A percentile compares a stretch with the other conserved stretches of the same genome.
These are phyloP conservation scores for Cnidoscolus chayamansa DNA, from an alignment of 441 rosid genomes.

Conservation along the genomic window DNA sequence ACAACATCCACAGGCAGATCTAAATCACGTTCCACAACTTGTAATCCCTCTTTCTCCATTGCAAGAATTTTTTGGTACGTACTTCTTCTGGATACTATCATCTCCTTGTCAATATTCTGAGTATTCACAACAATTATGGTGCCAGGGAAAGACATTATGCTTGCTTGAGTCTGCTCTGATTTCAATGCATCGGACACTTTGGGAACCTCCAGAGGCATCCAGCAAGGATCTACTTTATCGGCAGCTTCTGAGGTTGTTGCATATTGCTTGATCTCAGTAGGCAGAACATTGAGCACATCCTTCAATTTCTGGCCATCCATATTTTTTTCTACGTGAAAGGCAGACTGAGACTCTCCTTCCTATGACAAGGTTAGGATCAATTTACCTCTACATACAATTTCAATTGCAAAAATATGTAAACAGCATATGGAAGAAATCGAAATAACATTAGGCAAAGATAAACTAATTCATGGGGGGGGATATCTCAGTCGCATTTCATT, in stretches of 20 bases:
- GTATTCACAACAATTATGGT: constrained; percentile 70
- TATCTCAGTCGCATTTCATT: constrained; percentile 2
- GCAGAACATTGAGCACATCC: constrained; percentile 40
- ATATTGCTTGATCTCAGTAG: constrained; percentile 33
- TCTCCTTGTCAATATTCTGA: constrained; percentile 66
- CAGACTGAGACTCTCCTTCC: constrained; percentile 38
- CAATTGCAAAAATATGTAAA: constrained; percentile 15
- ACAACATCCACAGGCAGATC: constrained; percentile 77
- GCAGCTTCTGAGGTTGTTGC: constrained; percentile 35
- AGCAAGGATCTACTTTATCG: constrained; percentile 37
- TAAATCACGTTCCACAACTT: constrained; percentile 88
- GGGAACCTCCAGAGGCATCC: constrained; percentile 32
- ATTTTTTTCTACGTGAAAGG: constrained; percentile 25
- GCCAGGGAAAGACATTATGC: constrained; percentile 35
- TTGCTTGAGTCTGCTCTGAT: constrained; percentile 34
- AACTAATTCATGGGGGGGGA: not conserved
- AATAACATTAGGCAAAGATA: constrained; percentile 7
- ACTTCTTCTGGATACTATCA: constrained; percentile 81
- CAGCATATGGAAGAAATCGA: constrained; percentile 2
- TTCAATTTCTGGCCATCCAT: constrained; percentile 36
- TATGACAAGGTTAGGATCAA: constrained; percentile 28
- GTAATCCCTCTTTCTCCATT: constrained; percentile 77
- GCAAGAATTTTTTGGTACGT: constrained; percentile 80
- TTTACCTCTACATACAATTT: not conserved
- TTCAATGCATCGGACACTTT: constrained; percentile 33